Evolutionary conservation across 1,284 basidiomycete genomes (phyloP).

Genomic region (Trametes hirsuta): DNA sequence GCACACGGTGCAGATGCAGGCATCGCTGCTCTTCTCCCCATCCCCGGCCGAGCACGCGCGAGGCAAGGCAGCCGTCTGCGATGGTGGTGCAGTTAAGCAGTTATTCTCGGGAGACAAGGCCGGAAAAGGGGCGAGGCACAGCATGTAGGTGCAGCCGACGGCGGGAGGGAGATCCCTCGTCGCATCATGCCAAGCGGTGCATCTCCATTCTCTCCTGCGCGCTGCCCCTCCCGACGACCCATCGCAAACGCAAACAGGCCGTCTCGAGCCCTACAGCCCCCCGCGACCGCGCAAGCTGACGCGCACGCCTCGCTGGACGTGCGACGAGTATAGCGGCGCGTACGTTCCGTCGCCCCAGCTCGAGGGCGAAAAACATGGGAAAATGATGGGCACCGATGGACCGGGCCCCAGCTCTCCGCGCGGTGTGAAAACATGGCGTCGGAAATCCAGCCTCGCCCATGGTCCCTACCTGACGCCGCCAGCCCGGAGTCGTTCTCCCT

Average conservation of each 20-base stretch:
- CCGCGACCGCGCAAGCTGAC: neutral
- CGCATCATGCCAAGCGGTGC: slow-evolving; percentile 8
- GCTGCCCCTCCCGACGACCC: neutral
- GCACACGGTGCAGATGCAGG: neutral
- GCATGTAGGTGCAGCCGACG: slow-evolving; percentile 12
- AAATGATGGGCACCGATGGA: slow-evolving; percentile 21
- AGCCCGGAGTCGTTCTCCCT: slow-evolving; percentile 9
- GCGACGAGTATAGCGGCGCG: neutral
- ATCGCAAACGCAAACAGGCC: neutral
- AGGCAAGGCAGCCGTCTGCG: neutral
- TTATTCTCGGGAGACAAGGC: slow-evolving; percentile 13
- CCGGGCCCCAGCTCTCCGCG: slow-evolving; percentile 12
- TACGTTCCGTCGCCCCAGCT: slow-evolving; percentile 6
- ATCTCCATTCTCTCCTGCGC: neutral
- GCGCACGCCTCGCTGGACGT: neutral
- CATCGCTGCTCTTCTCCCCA: neutral
- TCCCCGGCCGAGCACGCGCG: neutral
- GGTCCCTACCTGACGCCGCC: slow-evolving; percentile 10
- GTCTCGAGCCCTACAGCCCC: neutral
- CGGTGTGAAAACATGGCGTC: slow-evolving; percentile 10
- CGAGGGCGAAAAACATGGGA: slow-evolving; percentile 12
- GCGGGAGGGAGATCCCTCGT: slow-evolving; percentile 1
- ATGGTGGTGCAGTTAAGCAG: neutral
- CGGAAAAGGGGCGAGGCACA: slow-evolving; percentile 15
- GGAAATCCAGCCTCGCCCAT: slow-evolving; percentile 12